A percentile compares a stretch with the other conserved stretches of the same genome.
phyloP scores from a whole-genome alignment of 108 stramenopile species.

The Nitzschia putrida region DNA sequence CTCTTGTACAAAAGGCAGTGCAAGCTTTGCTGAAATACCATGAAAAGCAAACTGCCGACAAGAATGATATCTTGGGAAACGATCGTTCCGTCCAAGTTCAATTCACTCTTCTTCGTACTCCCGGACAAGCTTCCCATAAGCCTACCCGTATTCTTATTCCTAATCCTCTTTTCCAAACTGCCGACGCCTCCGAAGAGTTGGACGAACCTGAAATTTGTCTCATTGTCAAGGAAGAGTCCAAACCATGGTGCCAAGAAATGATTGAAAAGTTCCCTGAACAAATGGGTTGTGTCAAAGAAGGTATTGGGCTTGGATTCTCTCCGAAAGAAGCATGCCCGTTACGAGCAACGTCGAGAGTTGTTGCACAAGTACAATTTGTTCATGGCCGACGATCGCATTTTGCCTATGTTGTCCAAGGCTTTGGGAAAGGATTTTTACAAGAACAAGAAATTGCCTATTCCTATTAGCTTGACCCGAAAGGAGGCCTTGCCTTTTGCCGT shows the following conservation, averaged over 20 bases:
- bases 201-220: constrained; percentile 83
- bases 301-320: constrained; percentile 78
- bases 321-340: constrained; percentile 79
- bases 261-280: constrained; percentile 67
- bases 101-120: constrained; percentile 67
- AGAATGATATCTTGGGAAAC: constrained; percentile 54
- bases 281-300: constrained; percentile 83
- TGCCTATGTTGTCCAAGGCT: constrained; percentile 90
- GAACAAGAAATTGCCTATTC: constrained; percentile 89
- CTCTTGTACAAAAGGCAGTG: constrained; percentile 57
- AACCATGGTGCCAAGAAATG: constrained; percentile 81
- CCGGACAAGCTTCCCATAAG: constrained; percentile 57
- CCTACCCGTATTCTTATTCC: constrained; percentile 76
- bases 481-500: constrained; percentile 72
- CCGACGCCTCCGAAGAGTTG: constrained; percentile 28
- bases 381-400: constrained; percentile 93
- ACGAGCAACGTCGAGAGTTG: constrained; percentile 77
- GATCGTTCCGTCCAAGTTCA: constrained; percentile 72
- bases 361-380: constrained; percentile 78
- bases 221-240: constrained; percentile 87
- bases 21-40: constrained; percentile 79
- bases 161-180: constrained; percentile 54
- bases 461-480: constrained; percentile 69
- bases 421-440: constrained; percentile 90
- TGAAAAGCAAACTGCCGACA: constrained; percentile 39